Evolutionary conservation across 306 rosid species (phyloP).

Genomic region (Quercus cerris): DNA sequence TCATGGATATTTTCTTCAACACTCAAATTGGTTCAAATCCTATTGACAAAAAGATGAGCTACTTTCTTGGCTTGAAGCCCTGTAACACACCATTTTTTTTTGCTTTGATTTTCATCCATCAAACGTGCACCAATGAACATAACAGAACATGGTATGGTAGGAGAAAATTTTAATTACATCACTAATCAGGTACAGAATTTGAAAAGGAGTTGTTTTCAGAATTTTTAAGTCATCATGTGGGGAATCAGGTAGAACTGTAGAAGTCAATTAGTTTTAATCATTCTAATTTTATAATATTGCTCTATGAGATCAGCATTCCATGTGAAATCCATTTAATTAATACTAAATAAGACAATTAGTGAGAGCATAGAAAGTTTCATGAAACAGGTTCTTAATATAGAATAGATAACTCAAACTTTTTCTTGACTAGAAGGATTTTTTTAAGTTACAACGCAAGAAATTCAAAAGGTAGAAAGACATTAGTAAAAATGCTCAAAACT

Average conservation of each 20-base stretch:
- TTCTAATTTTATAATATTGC: neutral
- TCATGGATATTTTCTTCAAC: too few species aligned
- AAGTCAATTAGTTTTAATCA: neutral
- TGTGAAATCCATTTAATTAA: neutral
- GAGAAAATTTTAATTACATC: neutral
- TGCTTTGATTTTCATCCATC: neutral
- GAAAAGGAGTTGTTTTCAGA: neutral
- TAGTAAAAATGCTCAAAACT: too few species aligned
- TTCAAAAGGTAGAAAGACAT: too few species aligned
- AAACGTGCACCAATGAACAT: neutral
- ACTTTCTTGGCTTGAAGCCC: too few species aligned
- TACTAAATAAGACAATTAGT: too few species aligned
- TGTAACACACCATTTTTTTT: neutral
- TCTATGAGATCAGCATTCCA: neutral
- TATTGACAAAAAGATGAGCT: too few species aligned
- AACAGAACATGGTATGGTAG: neutral
- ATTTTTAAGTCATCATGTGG: neutral
- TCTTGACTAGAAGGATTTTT: too few species aligned
- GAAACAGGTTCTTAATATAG: neutral
- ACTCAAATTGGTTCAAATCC: too few species aligned
- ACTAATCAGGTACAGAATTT: too few species aligned
- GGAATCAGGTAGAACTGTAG: too few species aligned
- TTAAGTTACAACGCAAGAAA: too few species aligned
- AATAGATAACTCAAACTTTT: too few species aligned
- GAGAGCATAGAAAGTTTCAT: neutral